phyloP scores from a whole-genome alignment of 73 alveolate species.

The Paramecium sonneborni region DNA sequence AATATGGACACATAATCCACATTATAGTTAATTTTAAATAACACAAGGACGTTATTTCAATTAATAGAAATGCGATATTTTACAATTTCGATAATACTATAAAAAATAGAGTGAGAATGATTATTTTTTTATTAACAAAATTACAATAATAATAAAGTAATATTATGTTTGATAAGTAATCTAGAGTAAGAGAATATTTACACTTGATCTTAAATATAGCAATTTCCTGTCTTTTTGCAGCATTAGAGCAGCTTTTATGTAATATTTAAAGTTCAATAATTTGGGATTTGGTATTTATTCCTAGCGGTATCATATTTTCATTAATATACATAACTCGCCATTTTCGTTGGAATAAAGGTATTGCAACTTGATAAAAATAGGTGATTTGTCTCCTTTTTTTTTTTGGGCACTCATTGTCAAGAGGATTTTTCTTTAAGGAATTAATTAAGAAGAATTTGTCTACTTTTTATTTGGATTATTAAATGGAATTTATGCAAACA shows the following conservation, averaged over 20 bases:
- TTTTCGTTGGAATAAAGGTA: background rate
- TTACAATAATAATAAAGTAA: background rate
- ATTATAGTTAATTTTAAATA: too few relatives aligned
- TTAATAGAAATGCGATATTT: too few relatives aligned
- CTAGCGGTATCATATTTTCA: background rate
- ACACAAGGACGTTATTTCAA: too few relatives aligned
- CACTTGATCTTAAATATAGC: background rate
- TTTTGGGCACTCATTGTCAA: background rate
- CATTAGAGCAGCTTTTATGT: background rate
- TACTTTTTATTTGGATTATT: conserved; percentile 5
- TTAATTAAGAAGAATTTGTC: background rate
- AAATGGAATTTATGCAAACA: background rate
- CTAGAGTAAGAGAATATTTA: background rate
- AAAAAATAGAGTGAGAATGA: too few relatives aligned
- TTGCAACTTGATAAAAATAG: background rate
- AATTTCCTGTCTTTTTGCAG: background rate
- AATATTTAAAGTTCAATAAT: background rate
- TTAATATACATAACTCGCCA: background rate
- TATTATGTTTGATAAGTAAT: background rate
- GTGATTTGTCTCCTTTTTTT: background rate
- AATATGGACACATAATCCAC: too few relatives aligned
- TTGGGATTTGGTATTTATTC: background rate
- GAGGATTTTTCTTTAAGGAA: background rate
- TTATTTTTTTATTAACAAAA: background rate
- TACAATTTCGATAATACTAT: too few relatives aligned